Evolutionary conservation across 768 basidiomycete genomes (phyloP).

Genomic region (Agaricus bisporus): DNA sequence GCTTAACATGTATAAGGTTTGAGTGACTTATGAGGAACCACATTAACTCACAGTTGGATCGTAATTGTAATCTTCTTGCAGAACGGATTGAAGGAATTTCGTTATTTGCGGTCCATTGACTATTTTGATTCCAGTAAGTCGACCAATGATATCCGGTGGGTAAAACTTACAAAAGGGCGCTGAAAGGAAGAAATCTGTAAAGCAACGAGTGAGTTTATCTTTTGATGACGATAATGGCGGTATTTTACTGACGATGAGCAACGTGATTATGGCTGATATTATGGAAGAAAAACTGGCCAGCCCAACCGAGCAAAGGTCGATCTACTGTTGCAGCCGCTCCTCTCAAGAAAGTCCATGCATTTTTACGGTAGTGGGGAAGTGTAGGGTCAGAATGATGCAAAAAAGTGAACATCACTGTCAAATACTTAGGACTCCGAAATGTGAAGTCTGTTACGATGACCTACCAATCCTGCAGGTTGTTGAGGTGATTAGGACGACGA

Average conservation of each 20-base stretch:
- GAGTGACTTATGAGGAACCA: background rate
- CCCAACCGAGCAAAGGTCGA: conserved; percentile 45
- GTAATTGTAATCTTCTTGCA: conserved; percentile 49
- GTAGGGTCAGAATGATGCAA: conserved; percentile 50
- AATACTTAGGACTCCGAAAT: background rate
- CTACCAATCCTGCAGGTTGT: conserved; percentile 24
- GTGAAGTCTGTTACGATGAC: background rate
- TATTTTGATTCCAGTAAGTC: conserved; percentile 16
- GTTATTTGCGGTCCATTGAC: conserved; percentile 54
- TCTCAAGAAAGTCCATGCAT: conserved; percentile 44
- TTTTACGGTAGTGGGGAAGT: conserved; percentile 47
- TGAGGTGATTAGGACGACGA: background rate
- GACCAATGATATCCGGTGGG: too few species aligned
- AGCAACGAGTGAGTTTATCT: background rate
- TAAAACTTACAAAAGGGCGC: conserved; percentile 37
- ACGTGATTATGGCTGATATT: conserved; percentile 40
- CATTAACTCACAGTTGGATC: conserved; percentile 40
- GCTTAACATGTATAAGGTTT: conserved; percentile 18
- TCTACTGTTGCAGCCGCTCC: conserved; percentile 51
- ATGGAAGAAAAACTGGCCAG: conserved; percentile 49
- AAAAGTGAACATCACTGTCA: conserved; percentile 43
- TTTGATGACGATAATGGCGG: background rate
- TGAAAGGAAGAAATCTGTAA: conserved; percentile 37
- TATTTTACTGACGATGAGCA: conserved; percentile 25
- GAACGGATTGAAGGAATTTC: conserved; percentile 34